Conservation (phyloP, 1,139 yeast species). For the Taphrina communis region DNA sequence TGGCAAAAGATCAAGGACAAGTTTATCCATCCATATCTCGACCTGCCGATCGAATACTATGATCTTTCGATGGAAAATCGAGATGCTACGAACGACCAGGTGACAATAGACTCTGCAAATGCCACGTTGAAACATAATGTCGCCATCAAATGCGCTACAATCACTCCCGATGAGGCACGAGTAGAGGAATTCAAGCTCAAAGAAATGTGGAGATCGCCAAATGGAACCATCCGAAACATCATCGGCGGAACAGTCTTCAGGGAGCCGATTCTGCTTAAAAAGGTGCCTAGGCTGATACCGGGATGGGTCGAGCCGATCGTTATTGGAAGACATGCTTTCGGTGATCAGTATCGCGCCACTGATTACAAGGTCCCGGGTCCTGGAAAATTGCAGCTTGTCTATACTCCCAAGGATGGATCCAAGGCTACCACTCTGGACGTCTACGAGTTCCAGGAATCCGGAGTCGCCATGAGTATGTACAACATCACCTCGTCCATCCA, state of each 20-base stretch:
- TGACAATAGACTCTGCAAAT: conserved; percentile 85
- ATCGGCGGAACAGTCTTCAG: conserved; percentile 96
- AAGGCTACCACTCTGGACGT: conserved; percentile 65
- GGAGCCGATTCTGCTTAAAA: conserved; percentile 90
- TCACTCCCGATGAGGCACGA: conserved; percentile 97
- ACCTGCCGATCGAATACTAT: conserved; percentile 87
- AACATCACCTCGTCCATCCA: conserved; percentile 88
- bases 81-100: conserved; percentile 84
- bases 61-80: conserved; percentile 85
- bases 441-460: conserved; percentile 73
- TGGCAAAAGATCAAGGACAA: conserved; percentile 80
- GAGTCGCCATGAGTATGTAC: conserved; percentile 93
- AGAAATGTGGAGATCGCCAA: conserved; percentile 97
- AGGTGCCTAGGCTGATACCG: conserved; percentile 86
- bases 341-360: conserved; percentile 95
- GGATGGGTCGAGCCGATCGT: conserved; percentile 94
- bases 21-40: conserved; percentile 81
- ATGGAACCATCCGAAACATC: conserved; percentile 93
- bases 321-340: conserved; percentile 96
- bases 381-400: conserved; percentile 78
- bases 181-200: conserved; percentile 86
- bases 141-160: conserved; percentile 96
- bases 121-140: conserved; percentile 89
- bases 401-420: conserved; percentile 72
- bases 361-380: conserved; percentile 79